Evolutionary conservation across 2,329 filamentous ascomycete genomes (phyloP).

Genomic region (Aspergillus pseudonomiae): DNA sequence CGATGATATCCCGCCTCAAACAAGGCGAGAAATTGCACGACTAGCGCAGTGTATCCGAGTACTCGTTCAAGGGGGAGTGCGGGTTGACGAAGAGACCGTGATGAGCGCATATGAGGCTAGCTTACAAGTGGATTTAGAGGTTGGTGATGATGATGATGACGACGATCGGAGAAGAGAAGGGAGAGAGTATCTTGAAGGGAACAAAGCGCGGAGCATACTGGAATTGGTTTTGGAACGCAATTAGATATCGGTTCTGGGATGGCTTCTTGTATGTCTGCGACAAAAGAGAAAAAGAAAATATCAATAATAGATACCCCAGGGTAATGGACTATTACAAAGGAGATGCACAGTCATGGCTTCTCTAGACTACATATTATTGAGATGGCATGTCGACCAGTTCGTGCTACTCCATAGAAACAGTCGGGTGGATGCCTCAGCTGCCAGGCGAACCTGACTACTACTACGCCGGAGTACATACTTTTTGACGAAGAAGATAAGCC

Average conservation of each 20-base stretch:
- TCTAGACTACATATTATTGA: not conserved
- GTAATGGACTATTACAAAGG: not conserved
- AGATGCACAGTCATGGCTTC: not conserved
- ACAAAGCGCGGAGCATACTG: conserved; percentile 43
- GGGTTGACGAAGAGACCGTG: conserved; percentile 89
- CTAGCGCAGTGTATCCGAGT: conserved; percentile 80
- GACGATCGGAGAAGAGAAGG: conserved; percentile 37
- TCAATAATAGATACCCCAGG: conserved; percentile 14
- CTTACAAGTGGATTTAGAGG: conserved; percentile 64
- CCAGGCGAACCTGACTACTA: no score
- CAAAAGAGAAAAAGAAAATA: not conserved
- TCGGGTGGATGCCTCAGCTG: not conserved
- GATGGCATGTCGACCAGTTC: not conserved
- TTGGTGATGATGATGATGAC: conserved; percentile 43
- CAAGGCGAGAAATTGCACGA: conserved; percentile 84
- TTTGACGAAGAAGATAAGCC: conserved; percentile 17
- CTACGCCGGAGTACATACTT: not conserved
- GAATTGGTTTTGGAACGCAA: conserved; percentile 29
- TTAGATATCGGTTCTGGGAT: conserved; percentile 4
- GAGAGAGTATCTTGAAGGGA: conserved; percentile 46
- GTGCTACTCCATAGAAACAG: not conserved
- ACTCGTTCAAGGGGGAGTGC: conserved; percentile 77
- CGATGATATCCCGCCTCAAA: conserved; percentile 74
- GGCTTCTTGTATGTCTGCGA: conserved; percentile 1
- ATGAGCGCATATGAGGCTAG: conserved; percentile 80